A percentile compares a stretch with the other conserved stretches of the same genome.
These are phyloP conservation scores for Nicotiana paniculata DNA, from an alignment of 257 asterid genomes.

Conservation along the genomic window DNA sequence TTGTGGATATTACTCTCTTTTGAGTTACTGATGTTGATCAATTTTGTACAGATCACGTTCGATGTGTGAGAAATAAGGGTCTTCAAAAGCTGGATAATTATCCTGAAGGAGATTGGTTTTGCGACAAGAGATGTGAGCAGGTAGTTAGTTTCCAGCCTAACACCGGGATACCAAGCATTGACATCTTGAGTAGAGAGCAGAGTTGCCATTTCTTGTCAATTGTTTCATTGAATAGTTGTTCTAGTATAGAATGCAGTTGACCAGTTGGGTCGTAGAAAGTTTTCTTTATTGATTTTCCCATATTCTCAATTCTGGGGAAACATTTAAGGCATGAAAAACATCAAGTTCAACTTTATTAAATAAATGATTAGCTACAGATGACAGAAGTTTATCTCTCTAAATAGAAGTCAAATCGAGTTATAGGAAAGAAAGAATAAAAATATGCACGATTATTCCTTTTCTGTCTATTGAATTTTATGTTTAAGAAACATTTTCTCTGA, in stretches of 20 bases:
- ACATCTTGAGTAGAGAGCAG: background rate
- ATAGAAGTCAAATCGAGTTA: too few species aligned
- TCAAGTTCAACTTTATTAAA: background rate
- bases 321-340: background rate
- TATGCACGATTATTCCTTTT: background rate
- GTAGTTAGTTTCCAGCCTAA: constrained; percentile 23
- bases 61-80: constrained; percentile 40
- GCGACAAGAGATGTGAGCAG: constrained; percentile 53
- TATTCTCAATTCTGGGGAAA: background rate
- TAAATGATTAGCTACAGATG: too few species aligned
- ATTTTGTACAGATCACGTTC: constrained; percentile 48
- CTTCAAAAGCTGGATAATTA: constrained; percentile 11
- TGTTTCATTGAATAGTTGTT: background rate
- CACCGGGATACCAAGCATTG: background rate
- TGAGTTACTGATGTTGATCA: background rate
- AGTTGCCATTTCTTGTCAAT: background rate
- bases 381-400: too few species aligned
- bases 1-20: background rate
- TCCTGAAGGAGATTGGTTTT: constrained; percentile 51
- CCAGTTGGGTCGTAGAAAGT: background rate
- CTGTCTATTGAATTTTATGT: background rate
- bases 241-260: background rate
- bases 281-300: background rate
- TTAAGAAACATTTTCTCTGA: background rate
- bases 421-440: too few species aligned